Evolutionary conservation across 2,329 filamentous ascomycete species (phyloP), one percentile per base, ranked within the genome.

Genomic region (Helicocarpus griseus): DNA sequence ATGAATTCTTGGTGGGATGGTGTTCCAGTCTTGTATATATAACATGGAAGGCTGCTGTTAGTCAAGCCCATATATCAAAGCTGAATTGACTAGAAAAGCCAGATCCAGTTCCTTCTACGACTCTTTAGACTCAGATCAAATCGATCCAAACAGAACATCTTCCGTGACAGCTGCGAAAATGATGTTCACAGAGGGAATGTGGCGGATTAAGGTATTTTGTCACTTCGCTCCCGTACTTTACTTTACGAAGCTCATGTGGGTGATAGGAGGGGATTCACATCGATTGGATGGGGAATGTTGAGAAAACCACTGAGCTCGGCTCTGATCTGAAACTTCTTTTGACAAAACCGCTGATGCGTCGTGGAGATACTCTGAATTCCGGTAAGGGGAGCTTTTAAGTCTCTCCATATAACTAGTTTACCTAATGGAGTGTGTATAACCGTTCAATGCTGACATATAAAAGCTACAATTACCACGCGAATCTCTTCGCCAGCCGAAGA

Each of bases 151-250:
- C 31, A 35, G 31, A 35, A 35, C 31, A 35, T 35, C 31, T n/a
- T n/a, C n/a, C n/a, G n/a, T n/a, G n/a, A n/a, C n/a, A n/a, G n/a
- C n/a, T n/a, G 31, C 46, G n/a, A 67, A 57, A 17, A 70, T 71
- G 68, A 71, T 67, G 62, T 70, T 71, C 58, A 70, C 67, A 8
- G 64, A 68, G 29, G 68, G 68, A 50, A 70, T 70, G 68, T 70
- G 67, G 66, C 60, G 61, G 52, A 58, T 66, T 28, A 58, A 58
- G 53, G 64, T 68, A 14, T 22, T 29, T 6, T 8, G 28, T 11
- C 41, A 4, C 24, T 8, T 24, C 9, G 14, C 41, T 4, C 24
- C 11, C 24, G 7, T 17, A 24, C 11, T n/a, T 24, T 45, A 26
- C 13, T 3, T 5, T 45, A n/a, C 17, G 19, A 17, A 21, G 8